Evolutionary conservation across 2,329 filamentous ascomycete genomes (phyloP), one percentile per base, ranked within the genome.

Genomic region (Periconia macrospinosa): DNA sequence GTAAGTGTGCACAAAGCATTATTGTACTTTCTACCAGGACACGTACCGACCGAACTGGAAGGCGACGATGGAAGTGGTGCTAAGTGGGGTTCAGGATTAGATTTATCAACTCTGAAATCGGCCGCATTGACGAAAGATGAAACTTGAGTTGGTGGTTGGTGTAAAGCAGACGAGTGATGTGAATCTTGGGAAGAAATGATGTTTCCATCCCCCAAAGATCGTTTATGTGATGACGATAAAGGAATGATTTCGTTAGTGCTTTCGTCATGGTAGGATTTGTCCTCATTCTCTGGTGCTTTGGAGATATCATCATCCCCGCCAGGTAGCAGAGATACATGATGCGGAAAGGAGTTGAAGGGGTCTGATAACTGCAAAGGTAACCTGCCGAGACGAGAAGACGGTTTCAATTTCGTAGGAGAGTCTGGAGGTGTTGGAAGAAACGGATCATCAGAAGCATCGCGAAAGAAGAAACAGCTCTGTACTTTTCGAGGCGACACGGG

Each of bases 401-500:
- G 46, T 15, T 60, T 67, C 18, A 42, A 35, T 52, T 68, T 69
- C 6, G 49, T 61, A 56, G 68, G 67, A 51, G 69, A 68, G 41
- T 53, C 49, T 48, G 63, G 59, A 46, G 65, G 58, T 8, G 58
- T 62, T 40, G 58, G 41, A 41, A 57, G 35, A 41, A 54, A 45
- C 27, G 40, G 17, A 15, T 58, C 53, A 23, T 47, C 15, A 15
- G 47, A 53, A 45, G 44, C 41, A 23, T 62, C 53, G 44, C 58
- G 62, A 45, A 65, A 59, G 52, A 65, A 63, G 30, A 65, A 33
- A 53, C 64, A 69, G 54, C 62, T 69, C 46, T 53, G 62, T 48
- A 57, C 57, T 49, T 69, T 71, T 46, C 66, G 62, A 48, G 68
- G 67, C 45, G 71, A 74, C 35, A 48, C 47, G 8, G 70, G 69